Evolutionary conservation across 805 yeast genomes (phyloP).

Genomic region (Candida xiaguanensis): DNA sequence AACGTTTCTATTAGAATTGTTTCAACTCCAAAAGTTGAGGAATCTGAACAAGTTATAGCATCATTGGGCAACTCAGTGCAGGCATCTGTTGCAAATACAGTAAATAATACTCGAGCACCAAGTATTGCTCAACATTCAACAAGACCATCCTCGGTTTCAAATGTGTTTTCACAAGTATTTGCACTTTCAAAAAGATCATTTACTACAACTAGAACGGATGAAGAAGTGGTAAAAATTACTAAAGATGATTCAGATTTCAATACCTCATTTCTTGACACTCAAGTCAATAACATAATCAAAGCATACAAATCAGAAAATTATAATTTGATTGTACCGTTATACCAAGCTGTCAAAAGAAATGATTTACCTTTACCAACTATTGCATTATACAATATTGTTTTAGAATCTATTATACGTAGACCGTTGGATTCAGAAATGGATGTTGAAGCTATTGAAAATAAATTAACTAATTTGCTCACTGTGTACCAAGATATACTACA

Average conservation of each 20-base stretch:
- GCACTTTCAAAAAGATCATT: slow-evolving; percentile 5
- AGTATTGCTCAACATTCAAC: background rate
- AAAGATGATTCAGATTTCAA: slow-evolving; percentile 6
- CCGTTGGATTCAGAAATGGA: slow-evolving; percentile 36
- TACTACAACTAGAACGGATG: slow-evolving; percentile 4
- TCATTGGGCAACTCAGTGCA: too few relatives aligned
- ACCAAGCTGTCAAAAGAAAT: slow-evolving; percentile 39
- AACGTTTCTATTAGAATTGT: too few relatives aligned
- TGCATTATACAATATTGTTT: slow-evolving; percentile 50
- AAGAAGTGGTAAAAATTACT: background rate
- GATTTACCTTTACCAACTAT: slow-evolving; percentile 44
- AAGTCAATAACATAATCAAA: slow-evolving; percentile 3
- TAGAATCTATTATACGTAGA: slow-evolving; percentile 52
- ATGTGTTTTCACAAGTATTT: slow-evolving; percentile 3
- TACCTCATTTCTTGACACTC: slow-evolving; percentile 10
- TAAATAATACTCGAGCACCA: too few relatives aligned
- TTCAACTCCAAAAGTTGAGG: slow-evolving; percentile 2
- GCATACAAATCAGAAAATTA: slow-evolving; percentile 18
- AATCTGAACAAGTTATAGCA: too few relatives aligned
- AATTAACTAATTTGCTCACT: slow-evolving; percentile 58
- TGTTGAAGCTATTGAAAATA: slow-evolving; percentile 47
- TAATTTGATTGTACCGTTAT: slow-evolving; percentile 36
- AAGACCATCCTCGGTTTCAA: background rate
- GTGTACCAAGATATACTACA: slow-evolving; percentile 64
- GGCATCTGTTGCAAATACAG: too few relatives aligned